Conservation (phyloP, 495 filamentous ascomycete species). For the Penicillium nucicola region DNA sequence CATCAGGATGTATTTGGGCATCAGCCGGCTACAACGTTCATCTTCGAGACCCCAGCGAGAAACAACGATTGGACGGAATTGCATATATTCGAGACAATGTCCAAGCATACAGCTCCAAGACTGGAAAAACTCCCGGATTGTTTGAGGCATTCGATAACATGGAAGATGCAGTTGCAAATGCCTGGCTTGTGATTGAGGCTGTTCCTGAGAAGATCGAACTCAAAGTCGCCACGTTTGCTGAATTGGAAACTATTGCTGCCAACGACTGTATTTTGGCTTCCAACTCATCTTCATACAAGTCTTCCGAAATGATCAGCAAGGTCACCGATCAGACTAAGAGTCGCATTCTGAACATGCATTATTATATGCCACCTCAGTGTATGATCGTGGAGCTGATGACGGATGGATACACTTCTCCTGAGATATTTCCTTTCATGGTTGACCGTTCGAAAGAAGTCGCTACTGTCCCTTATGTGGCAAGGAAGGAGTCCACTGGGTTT, state of each 20-base stretch:
- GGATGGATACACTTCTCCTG: constrained; percentile 38
- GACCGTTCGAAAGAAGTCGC: constrained; percentile 35
- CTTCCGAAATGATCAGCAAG: constrained; percentile 41
- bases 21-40: constrained; percentile 40
- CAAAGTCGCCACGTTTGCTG: constrained; percentile 47
- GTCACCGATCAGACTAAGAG: constrained; percentile 30
- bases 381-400: constrained; percentile 52
- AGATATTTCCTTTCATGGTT: constrained; percentile 42
- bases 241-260: constrained; percentile 40
- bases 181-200: constrained; percentile 52
- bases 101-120: constrained; percentile 30
- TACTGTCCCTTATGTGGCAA: constrained; percentile 37
- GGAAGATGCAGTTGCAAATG: constrained; percentile 34
- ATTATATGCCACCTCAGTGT: constrained; percentile 43
- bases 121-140: constrained; percentile 22
- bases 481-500: constrained; percentile 46
- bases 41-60: constrained; percentile 37
- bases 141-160: constrained; percentile 31
- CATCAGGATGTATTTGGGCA: constrained; percentile 35
- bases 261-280: constrained; percentile 49
- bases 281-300: constrained; percentile 49
- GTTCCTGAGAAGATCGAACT: constrained; percentile 51
- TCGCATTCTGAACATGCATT: constrained; percentile 47
- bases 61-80: constrained; percentile 31
- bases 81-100: constrained; percentile 37